Conservation (phyloP, 2,329 filamentous ascomycete species). For the Cladosporium sp. region DNA sequence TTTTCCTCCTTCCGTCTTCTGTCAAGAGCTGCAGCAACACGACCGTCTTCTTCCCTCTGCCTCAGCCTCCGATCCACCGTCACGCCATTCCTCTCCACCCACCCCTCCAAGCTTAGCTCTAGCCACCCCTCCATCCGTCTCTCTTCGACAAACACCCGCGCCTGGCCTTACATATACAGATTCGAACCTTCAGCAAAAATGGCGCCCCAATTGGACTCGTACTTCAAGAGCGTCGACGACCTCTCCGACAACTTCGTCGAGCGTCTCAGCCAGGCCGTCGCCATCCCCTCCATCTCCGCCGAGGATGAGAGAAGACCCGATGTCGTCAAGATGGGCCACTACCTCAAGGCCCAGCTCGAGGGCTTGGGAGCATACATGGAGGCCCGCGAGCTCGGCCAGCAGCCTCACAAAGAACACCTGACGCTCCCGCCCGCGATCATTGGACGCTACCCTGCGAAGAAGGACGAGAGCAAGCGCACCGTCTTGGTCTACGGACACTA, state of each 20-base stretch:
- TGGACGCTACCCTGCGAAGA: slow-evolving; percentile 71
- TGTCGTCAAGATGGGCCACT: slow-evolving; percentile 95
- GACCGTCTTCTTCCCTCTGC: not conserved
- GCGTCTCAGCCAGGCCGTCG: slow-evolving; percentile 83
- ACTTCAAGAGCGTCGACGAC: slow-evolving; percentile 86
- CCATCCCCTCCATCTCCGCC: slow-evolving; percentile 91
- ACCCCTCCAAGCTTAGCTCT: not conserved
- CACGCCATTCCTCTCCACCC: not conserved
- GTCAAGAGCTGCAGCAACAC: not conserved
- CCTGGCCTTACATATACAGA: slow-evolving; percentile 45
- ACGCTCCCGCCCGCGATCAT: slow-evolving; percentile 90
- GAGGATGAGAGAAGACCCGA: slow-evolving; percentile 84
- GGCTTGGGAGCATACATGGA: slow-evolving; percentile 81
- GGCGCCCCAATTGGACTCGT: slow-evolving; percentile 84
- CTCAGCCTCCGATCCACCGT: not conserved
- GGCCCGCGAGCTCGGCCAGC: slow-evolving; percentile 80
- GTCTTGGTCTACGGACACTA: slow-evolving; percentile 98
- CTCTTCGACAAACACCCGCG: slow-evolving; percentile 9
- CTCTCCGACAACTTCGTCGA: slow-evolving; percentile 80
- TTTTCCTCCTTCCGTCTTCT: not conserved
- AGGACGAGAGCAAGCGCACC: slow-evolving; percentile 86
- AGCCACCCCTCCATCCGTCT: not conserved
- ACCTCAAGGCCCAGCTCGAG: slow-evolving; percentile 77
- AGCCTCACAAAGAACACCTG: slow-evolving; percentile 84
- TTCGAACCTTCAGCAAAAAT: slow-evolving; percentile 48